Evolutionary conservation across 2,329 filamentous ascomycete genomes (phyloP), one percentile per base, ranked within the genome.

Genomic region (Ophiostoma australiae): DNA sequence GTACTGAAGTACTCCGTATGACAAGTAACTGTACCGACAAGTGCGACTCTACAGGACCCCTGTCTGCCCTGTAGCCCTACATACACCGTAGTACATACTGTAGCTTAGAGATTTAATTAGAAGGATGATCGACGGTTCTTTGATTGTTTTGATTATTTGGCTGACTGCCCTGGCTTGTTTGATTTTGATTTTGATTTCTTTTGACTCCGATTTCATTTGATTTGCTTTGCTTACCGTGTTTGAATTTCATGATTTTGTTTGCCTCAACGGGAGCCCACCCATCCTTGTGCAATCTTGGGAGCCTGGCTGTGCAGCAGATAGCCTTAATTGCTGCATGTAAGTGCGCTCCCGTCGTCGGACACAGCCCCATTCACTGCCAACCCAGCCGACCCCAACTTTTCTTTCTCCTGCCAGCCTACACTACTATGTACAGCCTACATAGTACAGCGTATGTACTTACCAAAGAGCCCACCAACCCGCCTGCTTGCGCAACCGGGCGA

Each of bases 281-380:
- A 48, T n/a, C 44, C 17, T 48, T 48, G 44, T n/a, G n/a, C 11
- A 20, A 48, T 48, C 17, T n/a, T 58, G 8, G 52, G 52, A 58
- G n/a, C 52, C 52, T 58, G 52, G 52, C 52, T 58, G 27, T 58
- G 52, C 52, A 31, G 52, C 52, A 58, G 52, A 23, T 58, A 27
- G n/a, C n/a, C 17, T n/a, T 6, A 20, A 48, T 48, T 48, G 17
- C 44, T 48, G 17, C 44, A 48, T 20, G 20, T 17, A n/a, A 48
- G 44, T 48, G 44, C 44, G 11, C 39, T 41, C 39, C 3, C 39
- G 10, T 39, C 48, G 48, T 20, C 20, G 48, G 48, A 52, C 48
- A 52, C 48, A 52, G 48, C 48, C 48, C 48, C 48, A 52, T 52
- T 10, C 48, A 58, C 52, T n/a, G 44, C 44, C 44, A 48, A 20